phyloP scores from a whole-genome alignment of 129 eudicot genomes.

The Chrysanthemum makinoi region DNA sequence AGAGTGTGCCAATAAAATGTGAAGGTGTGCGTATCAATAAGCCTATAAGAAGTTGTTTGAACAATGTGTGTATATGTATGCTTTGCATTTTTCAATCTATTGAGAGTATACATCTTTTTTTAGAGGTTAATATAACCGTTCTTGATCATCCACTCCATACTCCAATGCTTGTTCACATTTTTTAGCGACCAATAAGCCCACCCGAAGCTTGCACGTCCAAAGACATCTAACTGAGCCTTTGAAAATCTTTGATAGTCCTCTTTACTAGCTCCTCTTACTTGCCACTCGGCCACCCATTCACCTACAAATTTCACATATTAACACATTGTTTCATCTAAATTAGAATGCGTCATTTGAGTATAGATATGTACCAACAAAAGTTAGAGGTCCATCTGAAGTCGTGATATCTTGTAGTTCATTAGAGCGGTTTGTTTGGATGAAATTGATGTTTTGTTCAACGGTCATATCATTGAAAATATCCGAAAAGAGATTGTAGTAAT shows the following conservation, averaged over 20 bases:
- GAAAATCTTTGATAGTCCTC: slow-evolving; percentile 43
- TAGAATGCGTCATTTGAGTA: not conserved
- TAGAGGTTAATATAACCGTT: slow-evolving; percentile 48
- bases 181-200: slow-evolving; percentile 79
- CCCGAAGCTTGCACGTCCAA: slow-evolving; percentile 54
- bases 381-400: slow-evolving; percentile 47
- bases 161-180: slow-evolving; percentile 49
- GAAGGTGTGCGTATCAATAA: no score
- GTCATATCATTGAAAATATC: slow-evolving; percentile 31
- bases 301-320: slow-evolving; percentile 36
- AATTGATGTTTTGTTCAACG: slow-evolving; percentile 50
- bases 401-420: slow-evolving; percentile 40
- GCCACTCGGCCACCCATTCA: slow-evolving; percentile 72
- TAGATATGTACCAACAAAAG: slow-evolving; percentile 48
- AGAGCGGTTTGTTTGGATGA: slow-evolving; percentile 35
- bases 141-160: slow-evolving; percentile 61
- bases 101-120: not conserved
- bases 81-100: not conserved
- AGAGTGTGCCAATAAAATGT: no score
- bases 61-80: no score
- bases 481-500: slow-evolving; percentile 58
- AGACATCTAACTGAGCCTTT: slow-evolving; percentile 53
- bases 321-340: not conserved
- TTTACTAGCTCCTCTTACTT: slow-evolving; percentile 33
- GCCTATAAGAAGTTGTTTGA: no score